Evolutionary conservation across 805 yeast species (phyloP), one percentile per base, ranked within the genome.

Genomic region (Candida awuae): DNA sequence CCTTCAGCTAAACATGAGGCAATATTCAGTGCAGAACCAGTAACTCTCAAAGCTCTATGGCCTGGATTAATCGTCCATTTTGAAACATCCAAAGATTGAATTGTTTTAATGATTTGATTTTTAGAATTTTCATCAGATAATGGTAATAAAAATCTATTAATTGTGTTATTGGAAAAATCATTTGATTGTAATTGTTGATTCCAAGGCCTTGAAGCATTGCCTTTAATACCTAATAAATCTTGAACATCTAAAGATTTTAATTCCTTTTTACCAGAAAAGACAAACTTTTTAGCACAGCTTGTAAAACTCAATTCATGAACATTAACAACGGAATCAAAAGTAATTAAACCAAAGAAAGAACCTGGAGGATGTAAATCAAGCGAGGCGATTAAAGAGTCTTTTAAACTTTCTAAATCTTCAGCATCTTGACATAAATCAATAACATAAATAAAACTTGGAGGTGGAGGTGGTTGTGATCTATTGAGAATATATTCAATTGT

Each of bases 391-490:
- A 87, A 70, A 25, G 90, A 71, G 50, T 84, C 94, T 54, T 84
- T 85, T 61, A 88, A 70, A 3, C 94, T 84, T 56, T 77, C 75
- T 53, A 88, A 69, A 56, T 85, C 87, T 51, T 87, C 97, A 41
- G 75, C 80, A 54, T 87, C 94, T 62, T 90, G 90, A 59, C 95
- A 85, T 46, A 86, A 65, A 60, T 88, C 97, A 47, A 88, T 78
- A 22, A 85, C 87, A 55, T 84, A 85, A 41, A 86, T 63, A 59
- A 85, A 88, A 34, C 85, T 75, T 8, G 97, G 96, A 8, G 96
- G 95, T 5, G 94, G 92, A 14, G 65, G 66, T 10, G 63, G 59
- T 33, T 61, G 64, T 10, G 58, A 49, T 54, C 88, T 78, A 21
- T 78, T 71, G 21, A 88, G 73, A 43, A 84, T 75, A 61, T 88